Percentiles rank a stretch among this genome's conserved stretches.
Conservation (phyloP, 2,329 filamentous ascomycete species). For the Penicillium sp. region DNA sequence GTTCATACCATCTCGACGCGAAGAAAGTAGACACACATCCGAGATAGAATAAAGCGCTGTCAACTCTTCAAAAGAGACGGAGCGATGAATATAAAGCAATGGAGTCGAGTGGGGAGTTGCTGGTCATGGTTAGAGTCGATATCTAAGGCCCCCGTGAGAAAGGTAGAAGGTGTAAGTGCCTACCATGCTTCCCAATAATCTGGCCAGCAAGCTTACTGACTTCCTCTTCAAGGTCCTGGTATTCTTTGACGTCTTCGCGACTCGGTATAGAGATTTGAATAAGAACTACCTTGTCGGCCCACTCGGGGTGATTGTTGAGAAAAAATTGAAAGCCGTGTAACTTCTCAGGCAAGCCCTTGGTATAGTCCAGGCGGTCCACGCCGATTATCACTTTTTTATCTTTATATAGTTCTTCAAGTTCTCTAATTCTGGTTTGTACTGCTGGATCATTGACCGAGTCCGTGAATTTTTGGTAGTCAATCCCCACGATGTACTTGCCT, state of each 20-base stretch:
- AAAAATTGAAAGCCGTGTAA: constrained; percentile 88
- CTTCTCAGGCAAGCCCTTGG: constrained; percentile 95
- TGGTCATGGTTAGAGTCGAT: no score
- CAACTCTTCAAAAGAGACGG: constrained; percentile 84
- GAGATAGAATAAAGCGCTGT: constrained; percentile 85
- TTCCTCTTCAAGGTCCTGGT: constrained; percentile 83
- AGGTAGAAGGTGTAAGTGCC: no score
- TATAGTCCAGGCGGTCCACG: constrained; percentile 90
- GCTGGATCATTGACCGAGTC: constrained; percentile 75
- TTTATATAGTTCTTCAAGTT: constrained; percentile 79
- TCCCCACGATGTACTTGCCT: no score
- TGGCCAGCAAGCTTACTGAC: constrained; percentile 88
- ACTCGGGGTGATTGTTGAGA: constrained; percentile 85
- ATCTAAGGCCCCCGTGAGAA: no score
- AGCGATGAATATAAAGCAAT: constrained; percentile 43
- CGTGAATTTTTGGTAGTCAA: constrained; percentile 59
- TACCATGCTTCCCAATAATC: constrained; percentile 75
- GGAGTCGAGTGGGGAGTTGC: no score
- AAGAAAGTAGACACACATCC: constrained; percentile 85
- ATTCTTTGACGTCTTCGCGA: constrained; percentile 79
- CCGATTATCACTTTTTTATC: constrained; percentile 88
- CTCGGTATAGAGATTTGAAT: constrained; percentile 89
- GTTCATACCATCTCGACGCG: constrained; percentile 93
- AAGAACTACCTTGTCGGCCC: constrained; percentile 87
- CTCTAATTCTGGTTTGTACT: constrained; percentile 76